Base-by-base conservation (phyloP, 2,329 filamentous ascomycete genomes). In the Apiospora kogelbergensis region DNA sequence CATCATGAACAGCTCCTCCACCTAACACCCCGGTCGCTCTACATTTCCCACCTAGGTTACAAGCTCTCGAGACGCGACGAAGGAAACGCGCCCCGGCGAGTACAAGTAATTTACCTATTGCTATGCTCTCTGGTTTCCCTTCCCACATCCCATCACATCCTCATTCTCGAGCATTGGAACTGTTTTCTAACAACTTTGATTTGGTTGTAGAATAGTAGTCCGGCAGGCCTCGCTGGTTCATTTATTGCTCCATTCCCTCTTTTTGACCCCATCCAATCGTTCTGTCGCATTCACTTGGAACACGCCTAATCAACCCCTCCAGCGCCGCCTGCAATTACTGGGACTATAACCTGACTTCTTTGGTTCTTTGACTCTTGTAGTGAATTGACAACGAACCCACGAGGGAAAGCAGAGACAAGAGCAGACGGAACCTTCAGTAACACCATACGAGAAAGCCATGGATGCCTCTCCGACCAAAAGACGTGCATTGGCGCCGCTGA, bases 381-480 rank as follows among this genome's bases (percentile, higher is more conserved):
- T 20, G 20, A 45, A 45, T n/a, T 45, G 7, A n/a, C 42, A 20
- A 48, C 46, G 22, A 48, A 48, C 46, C 46, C n/a, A n/a, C n/a
- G n/a, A n/a, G n/a, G n/a, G n/a, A n/a, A n/a, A n/a, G n/a, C n/a
- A n/a, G n/a, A n/a, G n/a, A n/a, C n/a, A n/a, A n/a, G n/a, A n/a
- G n/a, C n/a, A n/a, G n/a, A n/a, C n/a, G n/a, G n/a, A n/a, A n/a
- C n/a, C n/a, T n/a, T 33, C 33, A 48, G 9, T 26, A 9, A 44
- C 41, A 24, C 24, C 22, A 15, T 4, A 33, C 33, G 33, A 33
- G 26, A 33, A 60, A 20, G 40, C 20, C 10, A 70, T 78, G 77
- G 74, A 76, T 41, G 60, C 72, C 33, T 74, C 74, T n/a, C 76
- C 77, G 6, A 73, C 45, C 69, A 78, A 77, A 67, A 71, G 77